Conservation (phyloP, 176 grass and related monocot genomes). For the Olyra latifolia region DNA sequence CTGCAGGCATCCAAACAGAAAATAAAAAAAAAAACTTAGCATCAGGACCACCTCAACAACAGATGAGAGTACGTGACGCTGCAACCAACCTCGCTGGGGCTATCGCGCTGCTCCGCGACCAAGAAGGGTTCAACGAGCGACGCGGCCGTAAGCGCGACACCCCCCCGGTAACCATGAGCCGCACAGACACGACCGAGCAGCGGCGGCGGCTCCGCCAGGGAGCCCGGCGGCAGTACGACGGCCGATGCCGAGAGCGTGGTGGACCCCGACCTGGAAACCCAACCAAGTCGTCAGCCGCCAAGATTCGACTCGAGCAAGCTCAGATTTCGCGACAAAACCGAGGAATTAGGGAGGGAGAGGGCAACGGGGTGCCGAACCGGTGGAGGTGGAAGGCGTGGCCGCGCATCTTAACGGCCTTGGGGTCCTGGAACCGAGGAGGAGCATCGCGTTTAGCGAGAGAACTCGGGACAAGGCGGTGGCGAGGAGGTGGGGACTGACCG, state of each 20-base stretch:
- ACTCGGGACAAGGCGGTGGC: neutral
- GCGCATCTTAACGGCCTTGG: constrained; percentile 92
- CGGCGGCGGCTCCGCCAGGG: constrained; percentile 40
- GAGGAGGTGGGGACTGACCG: constrained; percentile 52
- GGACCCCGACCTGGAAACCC: constrained; percentile 62
- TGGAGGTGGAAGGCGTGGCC: constrained; percentile 85
- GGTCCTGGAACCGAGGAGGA: constrained; percentile 54
- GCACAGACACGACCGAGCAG: constrained; percentile 44
- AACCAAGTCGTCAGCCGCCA: constrained; percentile 23
- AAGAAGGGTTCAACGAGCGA: constrained; percentile 75
- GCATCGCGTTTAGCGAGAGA: constrained; percentile 26
- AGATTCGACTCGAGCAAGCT: neutral
- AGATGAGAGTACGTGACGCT: neutral
- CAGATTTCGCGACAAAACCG: neutral
- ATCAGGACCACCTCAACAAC: constrained; percentile 10
- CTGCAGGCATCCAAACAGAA: constrained; percentile 25
- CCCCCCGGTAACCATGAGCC: constrained; percentile 49
- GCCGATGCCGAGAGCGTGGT: constrained; percentile 88
- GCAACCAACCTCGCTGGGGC: constrained; percentile 49
- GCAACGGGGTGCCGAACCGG: constrained; percentile 40
- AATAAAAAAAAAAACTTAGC: constrained; percentile 21
- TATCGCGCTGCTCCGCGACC: constrained; percentile 61
- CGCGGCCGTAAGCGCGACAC: constrained; percentile 54
- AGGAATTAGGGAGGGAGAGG: neutral
- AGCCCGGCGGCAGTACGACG: constrained; percentile 60